Evolutionary conservation across 2,329 filamentous ascomycete species (phyloP).

Genomic region (Helminthosporium solani): DNA sequence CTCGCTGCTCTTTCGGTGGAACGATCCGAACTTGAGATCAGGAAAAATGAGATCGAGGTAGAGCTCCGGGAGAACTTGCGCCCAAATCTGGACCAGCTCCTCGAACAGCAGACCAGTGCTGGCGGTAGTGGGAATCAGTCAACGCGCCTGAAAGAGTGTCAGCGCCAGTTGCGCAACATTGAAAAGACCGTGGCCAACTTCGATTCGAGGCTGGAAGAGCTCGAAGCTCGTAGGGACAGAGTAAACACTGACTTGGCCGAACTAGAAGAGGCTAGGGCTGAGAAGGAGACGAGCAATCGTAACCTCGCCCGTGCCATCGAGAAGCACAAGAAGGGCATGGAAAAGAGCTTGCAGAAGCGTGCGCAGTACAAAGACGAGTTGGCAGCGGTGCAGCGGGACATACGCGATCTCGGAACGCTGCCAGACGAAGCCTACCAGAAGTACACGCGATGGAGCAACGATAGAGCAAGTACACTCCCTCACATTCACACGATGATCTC

Average conservation of each 20-base stretch:
- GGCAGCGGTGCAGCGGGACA: constrained; percentile 80
- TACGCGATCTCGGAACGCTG: constrained; percentile 87
- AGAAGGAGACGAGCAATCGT: constrained; percentile 71
- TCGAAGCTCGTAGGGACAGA: constrained; percentile 70
- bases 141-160: constrained; percentile 71
- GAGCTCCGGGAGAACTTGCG: constrained; percentile 87
- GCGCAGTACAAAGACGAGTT: constrained; percentile 75
- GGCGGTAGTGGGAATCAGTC: constrained; percentile 55
- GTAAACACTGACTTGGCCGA: constrained; percentile 56
- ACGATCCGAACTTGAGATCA: constrained; percentile 74
- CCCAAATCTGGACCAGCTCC: constrained; percentile 80
- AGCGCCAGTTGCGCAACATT: constrained; percentile 78
- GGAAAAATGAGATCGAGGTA: constrained; percentile 80
- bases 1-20: constrained; percentile 72
- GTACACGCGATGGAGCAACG: constrained; percentile 79
- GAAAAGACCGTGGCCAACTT: constrained; percentile 67
- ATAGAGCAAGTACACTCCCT: constrained; percentile 59
- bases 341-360: constrained; percentile 88
- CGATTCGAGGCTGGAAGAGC: constrained; percentile 68
- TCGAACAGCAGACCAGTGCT: constrained; percentile 44
- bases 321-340: constrained; percentile 83
- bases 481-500: constrained; percentile 3
- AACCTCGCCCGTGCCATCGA: constrained; percentile 77
- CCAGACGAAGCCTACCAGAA: constrained; percentile 93
- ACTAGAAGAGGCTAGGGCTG: constrained; percentile 59